Base-by-base conservation (phyloP, 176 grass and related monocot species). In the Ensete glaucum region DNA sequence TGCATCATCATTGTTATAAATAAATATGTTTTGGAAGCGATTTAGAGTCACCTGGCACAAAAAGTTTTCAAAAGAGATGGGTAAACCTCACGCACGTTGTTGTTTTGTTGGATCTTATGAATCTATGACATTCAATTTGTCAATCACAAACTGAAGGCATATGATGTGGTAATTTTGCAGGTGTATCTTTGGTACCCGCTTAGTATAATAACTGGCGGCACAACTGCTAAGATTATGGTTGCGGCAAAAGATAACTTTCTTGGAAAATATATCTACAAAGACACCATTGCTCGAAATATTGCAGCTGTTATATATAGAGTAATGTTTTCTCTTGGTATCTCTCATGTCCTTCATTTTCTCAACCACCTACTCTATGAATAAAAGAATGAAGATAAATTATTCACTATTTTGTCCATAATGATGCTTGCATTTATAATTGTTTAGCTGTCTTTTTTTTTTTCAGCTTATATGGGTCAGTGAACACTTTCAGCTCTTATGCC, bases 151-250 rank as follows among this genome's bases (percentile, higher is more conserved):
- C 67, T 70, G 43, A 70, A 70, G 50, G 34, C 12, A 51, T 51
- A 49, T 81, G 4, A 51, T 76, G 53, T 55, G 19, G 1, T 65
- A 62, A 21, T 21, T 76, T 51, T 77, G 78, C 80, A 99, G 95
- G 85, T 99, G 62, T 93, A 91, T 82, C 87, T 94, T 43, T 99
- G 95, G 95, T 99, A 93, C 66, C 95, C 95, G n/a, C 84, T 99
- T 72, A 91, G 89, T 80, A 22, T 99, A 56, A 53, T 99, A 67
- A 79, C 83, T 54, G 90, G 95, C 56, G 95, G 95, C 62, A 91
- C 95, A 54, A 99, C 95, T 60, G 95, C 95, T 62, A 99, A 99
- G 90, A 92, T 99, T 54, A 90, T 99, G 86, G 88, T 94, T 74
- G 86, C 86, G 2, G 95, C 95, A 22, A 99, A 99, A 83, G 90